Percentiles rank a stretch among this genome's conserved stretches.
These are phyloP conservation scores for Torrubiella hemipterigena DNA, from an alignment of 2,329 filamentous ascomycete genomes.

Conservation along the genomic window DNA sequence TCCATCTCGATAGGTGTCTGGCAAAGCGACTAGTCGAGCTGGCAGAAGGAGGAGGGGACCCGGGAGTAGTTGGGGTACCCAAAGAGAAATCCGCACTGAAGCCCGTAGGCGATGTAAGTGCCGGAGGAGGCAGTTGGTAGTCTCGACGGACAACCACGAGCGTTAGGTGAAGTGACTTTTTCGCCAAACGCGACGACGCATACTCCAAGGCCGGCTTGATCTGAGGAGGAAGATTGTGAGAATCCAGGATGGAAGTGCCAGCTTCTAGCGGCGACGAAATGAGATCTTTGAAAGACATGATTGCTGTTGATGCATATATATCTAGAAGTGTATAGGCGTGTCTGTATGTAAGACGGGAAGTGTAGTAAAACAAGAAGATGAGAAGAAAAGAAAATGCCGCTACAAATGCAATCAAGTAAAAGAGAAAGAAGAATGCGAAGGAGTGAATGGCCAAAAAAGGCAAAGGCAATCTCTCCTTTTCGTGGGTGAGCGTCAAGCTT, in stretches of 20 bases:
- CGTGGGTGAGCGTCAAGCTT: too few relatives aligned
- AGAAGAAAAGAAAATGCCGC: background rate
- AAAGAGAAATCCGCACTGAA: too few relatives aligned
- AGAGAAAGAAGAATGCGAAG: background rate
- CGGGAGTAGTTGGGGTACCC: conserved; percentile 11
- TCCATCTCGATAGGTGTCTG: background rate
- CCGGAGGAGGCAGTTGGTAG: conserved; percentile 36
- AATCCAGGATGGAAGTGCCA: conserved; percentile 45
- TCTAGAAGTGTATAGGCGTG: too few relatives aligned
- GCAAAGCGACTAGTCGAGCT: background rate
- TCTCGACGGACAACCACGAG: conserved; percentile 45
- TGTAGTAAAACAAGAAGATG: background rate
- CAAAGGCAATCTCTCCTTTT: too few relatives aligned
- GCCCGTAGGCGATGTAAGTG: conserved; percentile 10
- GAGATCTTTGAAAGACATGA: conserved; percentile 39
- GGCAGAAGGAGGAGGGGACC: conserved; percentile 7
- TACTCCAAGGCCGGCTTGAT: conserved; percentile 46
- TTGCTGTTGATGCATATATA: too few relatives aligned
- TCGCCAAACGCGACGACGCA: conserved; percentile 40
- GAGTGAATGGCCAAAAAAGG: conserved; percentile 9
- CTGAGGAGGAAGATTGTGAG: conserved; percentile 42
- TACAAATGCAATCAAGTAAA: conserved; percentile 2
- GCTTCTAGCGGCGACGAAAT: conserved; percentile 55
- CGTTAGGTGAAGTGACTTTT: conserved; percentile 43
- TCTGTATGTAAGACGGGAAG: conserved; percentile 1